These are phyloP conservation scores for Gyrodon lividus DNA, from an alignment of 768 basidiomycete genomes.

Conservation along the genomic window DNA sequence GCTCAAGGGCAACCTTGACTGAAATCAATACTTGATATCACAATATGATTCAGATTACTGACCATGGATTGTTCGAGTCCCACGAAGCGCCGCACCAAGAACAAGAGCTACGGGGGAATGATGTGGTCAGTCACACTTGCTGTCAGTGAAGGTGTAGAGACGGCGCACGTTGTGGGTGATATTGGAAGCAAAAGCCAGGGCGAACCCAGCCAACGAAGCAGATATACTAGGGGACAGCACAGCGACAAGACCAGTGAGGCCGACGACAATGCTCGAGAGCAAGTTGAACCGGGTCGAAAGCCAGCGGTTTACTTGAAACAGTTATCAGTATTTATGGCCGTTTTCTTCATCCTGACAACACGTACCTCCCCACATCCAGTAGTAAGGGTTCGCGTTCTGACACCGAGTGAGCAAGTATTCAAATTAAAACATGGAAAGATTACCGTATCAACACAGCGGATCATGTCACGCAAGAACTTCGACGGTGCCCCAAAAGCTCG, in stretches of 20 bases:
- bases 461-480: slow-evolving; percentile 83
- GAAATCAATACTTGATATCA: slow-evolving; percentile 1
- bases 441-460: slow-evolving; percentile 78
- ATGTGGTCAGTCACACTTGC: slow-evolving; percentile 17
- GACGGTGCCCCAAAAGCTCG: slow-evolving; percentile 88
- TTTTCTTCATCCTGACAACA: background rate
- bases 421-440: slow-evolving; percentile 17
- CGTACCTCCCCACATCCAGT: slow-evolving; percentile 89
- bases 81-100: slow-evolving; percentile 79
- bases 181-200: slow-evolving; percentile 78
- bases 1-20: slow-evolving; percentile 73
- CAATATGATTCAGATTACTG: slow-evolving; percentile 1
- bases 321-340: slow-evolving; percentile 4
- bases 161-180: slow-evolving; percentile 62
- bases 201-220: slow-evolving; percentile 84
- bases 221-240: slow-evolving; percentile 69
- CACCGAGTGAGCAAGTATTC: background rate
- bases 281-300: slow-evolving; percentile 85
- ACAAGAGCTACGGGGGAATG: slow-evolving; percentile 44
- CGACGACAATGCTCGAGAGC: slow-evolving; percentile 67
- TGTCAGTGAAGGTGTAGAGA: background rate
- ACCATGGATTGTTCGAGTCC: slow-evolving; percentile 93
- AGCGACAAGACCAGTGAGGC: slow-evolving; percentile 66
- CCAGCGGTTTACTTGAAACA: slow-evolving; percentile 78
- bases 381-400: slow-evolving; percentile 69